Percentiles rank a stretch among this genome's conserved stretches.
Evolutionary conservation across 2,329 filamentous ascomycete genomes (phyloP).

Genomic region (Aspergillus sergii): DNA sequence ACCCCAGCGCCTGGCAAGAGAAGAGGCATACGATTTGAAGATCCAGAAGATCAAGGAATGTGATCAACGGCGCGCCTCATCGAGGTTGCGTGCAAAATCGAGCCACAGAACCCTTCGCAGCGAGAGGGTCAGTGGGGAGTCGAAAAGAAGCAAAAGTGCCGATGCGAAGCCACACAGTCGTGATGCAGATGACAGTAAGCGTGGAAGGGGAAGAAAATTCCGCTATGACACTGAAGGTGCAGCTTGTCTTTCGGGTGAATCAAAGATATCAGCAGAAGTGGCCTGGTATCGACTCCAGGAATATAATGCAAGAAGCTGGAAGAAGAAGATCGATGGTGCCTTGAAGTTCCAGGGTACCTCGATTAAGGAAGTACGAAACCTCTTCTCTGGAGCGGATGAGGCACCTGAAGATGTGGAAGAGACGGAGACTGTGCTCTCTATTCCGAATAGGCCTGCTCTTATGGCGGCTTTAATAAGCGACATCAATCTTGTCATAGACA

Average conservation of each 20-base stretch:
- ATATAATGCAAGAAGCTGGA: conserved; percentile 90
- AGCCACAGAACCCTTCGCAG: conserved; percentile 49
- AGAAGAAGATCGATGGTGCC: conserved; percentile 79
- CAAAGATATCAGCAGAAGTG: conserved; percentile 73
- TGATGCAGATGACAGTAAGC: conserved; percentile 32
- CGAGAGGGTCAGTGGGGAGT: conserved; percentile 41
- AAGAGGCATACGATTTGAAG: conserved; percentile 88
- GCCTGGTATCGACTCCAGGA: conserved; percentile 74
- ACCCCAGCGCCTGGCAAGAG: conserved; percentile 82
- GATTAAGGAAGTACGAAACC: conserved; percentile 76
- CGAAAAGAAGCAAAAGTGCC: conserved; percentile 58
- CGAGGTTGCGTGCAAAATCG: conserved; percentile 57
- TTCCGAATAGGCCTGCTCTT: conserved; percentile 81
- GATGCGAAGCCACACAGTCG: conserved; percentile 48
- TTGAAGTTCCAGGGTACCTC: conserved; percentile 69
- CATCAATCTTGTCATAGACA: conserved; percentile 82
- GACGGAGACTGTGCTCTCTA: conserved; percentile 79
- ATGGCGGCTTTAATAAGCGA: conserved; percentile 82
- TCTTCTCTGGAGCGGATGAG: conserved; percentile 82
- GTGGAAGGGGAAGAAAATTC: conserved; percentile 43
- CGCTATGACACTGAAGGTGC: conserved; percentile 80
- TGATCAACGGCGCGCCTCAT: conserved; percentile 52
- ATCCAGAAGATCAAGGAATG: conserved; percentile 80
- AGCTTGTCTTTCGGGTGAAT: conserved; percentile 69
- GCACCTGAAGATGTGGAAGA: conserved; percentile 80